Evolutionary conservation across 768 basidiomycete species (phyloP), one percentile per base, ranked within the genome.

Genomic region (Leccinum aurantiacum): DNA sequence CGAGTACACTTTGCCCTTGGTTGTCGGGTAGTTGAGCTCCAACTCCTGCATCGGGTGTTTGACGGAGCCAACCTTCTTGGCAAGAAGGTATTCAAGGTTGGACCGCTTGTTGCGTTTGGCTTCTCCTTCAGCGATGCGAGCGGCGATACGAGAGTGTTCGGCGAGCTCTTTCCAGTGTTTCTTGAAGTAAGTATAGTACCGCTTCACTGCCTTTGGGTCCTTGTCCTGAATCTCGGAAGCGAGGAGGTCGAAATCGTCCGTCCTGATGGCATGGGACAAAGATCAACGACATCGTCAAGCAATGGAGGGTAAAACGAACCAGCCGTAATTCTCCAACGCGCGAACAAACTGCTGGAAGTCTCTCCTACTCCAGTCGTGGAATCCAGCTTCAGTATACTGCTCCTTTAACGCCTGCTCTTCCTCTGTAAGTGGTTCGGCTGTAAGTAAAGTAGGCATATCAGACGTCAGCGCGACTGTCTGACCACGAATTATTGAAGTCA

Each of bases 41-140:
- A 99, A 86, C 74, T 97, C 95, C 72, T 98, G 96, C 88, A 98
- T 94, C 1, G 97, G 97, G 74, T 89, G 93, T 41, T 84, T 80
- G 59, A 92, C 89, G 2, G 89, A 89, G 22, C 78, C 78, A 67
- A 98, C 91, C 73, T 98, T 98, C 69, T 85, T 83, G 54, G 86
- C 78, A 31, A 98, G 84, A 8, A 95, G 84, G 33, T 83, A 80
- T 65, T 91, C 88, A 15, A 91, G 83, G 66, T 91, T 90, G 56
- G 89, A 89, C 5, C 91, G 85, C 68, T 93, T 92, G 70, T 88
- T 89, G 33, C 95, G 91, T 70, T 93, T 94, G 3, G 88, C 87
- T 69, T 96, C 93, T 31, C 95, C 95, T 68, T 93, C 90, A 22
- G 87, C 77, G 63, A 98, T 93, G 58, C 93, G 88, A n/a, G 84